Evolutionary conservation across 2,329 filamentous ascomycete species (phyloP).

Genomic region (Juglanconis oblonga): DNA sequence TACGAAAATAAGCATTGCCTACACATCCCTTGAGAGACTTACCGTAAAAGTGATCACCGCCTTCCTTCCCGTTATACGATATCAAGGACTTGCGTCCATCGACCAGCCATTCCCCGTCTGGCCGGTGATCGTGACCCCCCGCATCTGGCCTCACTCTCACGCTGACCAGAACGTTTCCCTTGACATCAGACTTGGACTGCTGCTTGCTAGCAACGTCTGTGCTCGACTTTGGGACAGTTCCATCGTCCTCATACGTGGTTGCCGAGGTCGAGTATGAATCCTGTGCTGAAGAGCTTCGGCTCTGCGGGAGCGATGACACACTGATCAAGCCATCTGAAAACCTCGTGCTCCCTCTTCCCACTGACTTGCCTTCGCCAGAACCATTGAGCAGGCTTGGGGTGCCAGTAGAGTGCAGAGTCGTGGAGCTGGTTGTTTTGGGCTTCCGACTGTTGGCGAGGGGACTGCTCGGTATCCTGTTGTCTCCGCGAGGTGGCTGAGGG

Average conservation of each 20-base stretch:
- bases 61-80: slow-evolving; percentile 81
- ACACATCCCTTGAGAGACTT: slow-evolving; percentile 30
- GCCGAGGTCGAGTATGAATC: slow-evolving; percentile 89
- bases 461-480: slow-evolving; percentile 56
- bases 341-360: slow-evolving; percentile 58
- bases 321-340: slow-evolving; percentile 75
- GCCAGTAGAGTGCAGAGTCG: slow-evolving; percentile 46
- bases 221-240: slow-evolving; percentile 32
- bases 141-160: slow-evolving; percentile 88
- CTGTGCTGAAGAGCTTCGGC: slow-evolving; percentile 86
- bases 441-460: slow-evolving; percentile 54
- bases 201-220: slow-evolving; percentile 39
- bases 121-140: slow-evolving; percentile 56
- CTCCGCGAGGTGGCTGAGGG: slow-evolving; percentile 78
- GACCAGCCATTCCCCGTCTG: slow-evolving; percentile 87
- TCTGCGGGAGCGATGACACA: slow-evolving; percentile 79
- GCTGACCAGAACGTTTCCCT: slow-evolving; percentile 94
- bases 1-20: background rate
- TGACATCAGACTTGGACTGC: slow-evolving; percentile 63
- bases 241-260: slow-evolving; percentile 84
- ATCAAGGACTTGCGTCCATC: slow-evolving; percentile 81
- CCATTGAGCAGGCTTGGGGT: slow-evolving; percentile 78
- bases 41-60: slow-evolving; percentile 92
- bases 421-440: slow-evolving; percentile 54
- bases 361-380: slow-evolving; percentile 72